Percentiles rank a stretch among this genome's conserved stretches.
Evolutionary conservation across 2,329 filamentous ascomycete species (phyloP).

Genomic region (Fusarium ramigenum): DNA sequence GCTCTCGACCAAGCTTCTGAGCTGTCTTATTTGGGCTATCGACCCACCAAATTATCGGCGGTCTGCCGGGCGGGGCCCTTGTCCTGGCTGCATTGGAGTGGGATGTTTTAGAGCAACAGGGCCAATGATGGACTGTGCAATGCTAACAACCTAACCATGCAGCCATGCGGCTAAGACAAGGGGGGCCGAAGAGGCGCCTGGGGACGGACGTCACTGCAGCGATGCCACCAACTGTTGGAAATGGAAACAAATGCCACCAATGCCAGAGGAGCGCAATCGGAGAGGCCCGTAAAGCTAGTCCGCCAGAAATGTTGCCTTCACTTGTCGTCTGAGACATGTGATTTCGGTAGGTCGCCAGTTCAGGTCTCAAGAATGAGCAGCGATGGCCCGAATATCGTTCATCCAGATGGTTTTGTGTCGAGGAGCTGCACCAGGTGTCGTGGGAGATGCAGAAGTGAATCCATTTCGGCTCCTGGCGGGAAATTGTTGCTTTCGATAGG

Average conservation of each 20-base stretch:
- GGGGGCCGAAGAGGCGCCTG: conserved; percentile 26
- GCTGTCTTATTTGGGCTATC: conserved; percentile 28
- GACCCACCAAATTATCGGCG: conserved; percentile 32
- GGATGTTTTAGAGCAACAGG: conserved; percentile 25
- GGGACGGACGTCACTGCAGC: conserved; percentile 39
- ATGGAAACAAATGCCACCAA: conserved; percentile 34
- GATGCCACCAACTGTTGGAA: conserved; percentile 24
- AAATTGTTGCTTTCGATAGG: background rate
- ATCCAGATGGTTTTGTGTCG: background rate
- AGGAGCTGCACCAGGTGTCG: conserved; percentile 7
- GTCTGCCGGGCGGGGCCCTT: conserved; percentile 28
- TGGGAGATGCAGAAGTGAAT: background rate
- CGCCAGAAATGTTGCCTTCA: conserved; percentile 1
- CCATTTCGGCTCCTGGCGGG: background rate
- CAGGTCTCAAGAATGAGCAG: background rate
- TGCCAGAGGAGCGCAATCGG: conserved; percentile 17
- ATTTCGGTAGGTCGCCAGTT: conserved; percentile 17
- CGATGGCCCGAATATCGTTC: conserved; percentile 15
- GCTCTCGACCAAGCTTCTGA: conserved; percentile 37
- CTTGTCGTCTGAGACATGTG: conserved; percentile 14
- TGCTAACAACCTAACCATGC: conserved; percentile 31
- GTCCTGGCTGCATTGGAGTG: conserved; percentile 27
- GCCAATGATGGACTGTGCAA: conserved; percentile 40
- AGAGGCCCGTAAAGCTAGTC: conserved; percentile 20
- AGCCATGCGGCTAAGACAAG: conserved; percentile 41